Percentiles rank a stretch among this genome's conserved stretches.
Conservation (phyloP, 257 asterid genomes). For the Nicotiana otophora region DNA sequence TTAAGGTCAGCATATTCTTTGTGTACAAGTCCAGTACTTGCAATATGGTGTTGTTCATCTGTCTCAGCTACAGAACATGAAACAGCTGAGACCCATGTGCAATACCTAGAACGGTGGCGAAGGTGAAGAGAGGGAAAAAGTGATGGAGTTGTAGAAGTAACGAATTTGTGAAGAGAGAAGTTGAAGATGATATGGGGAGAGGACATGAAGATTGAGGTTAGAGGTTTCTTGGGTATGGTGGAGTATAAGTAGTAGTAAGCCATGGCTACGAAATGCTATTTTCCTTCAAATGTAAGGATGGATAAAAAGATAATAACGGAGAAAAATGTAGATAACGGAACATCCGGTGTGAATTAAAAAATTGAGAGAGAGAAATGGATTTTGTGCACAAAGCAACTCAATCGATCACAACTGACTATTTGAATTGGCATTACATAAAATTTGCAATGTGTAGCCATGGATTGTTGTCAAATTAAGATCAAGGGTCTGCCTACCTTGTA, state of each 20-base stretch:
- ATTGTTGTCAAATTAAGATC: no score
- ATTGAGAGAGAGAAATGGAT: no score
- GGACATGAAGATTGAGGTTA: not conserved
- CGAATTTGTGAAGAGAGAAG: not conserved
- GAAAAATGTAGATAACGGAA: no score
- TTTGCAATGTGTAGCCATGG: no score
- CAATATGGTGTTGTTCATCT: constrained; percentile 24
- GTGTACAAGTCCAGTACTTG: constrained; percentile 62
- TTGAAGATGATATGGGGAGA: not conserved
- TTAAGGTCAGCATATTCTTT: constrained; percentile 80
- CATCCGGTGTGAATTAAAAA: no score
- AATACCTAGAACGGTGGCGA: not conserved
- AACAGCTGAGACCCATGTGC: constrained; percentile 7
- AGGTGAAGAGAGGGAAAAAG: not conserved
- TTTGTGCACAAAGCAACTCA: no score
- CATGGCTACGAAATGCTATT: not conserved
- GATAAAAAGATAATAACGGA: not conserved
- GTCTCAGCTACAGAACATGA: constrained; percentile 16
- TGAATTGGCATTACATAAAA: no score
- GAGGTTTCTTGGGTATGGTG: not conserved
- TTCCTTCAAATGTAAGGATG: not conserved
- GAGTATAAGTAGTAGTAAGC: not conserved
- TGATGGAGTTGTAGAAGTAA: constrained; percentile 11
- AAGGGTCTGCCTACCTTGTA: not conserved
- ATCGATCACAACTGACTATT: no score